These are phyloP conservation scores for Xylaria sp. DNA, from an alignment of 2,329 filamentous ascomycete genomes.

Conservation along the genomic window DNA sequence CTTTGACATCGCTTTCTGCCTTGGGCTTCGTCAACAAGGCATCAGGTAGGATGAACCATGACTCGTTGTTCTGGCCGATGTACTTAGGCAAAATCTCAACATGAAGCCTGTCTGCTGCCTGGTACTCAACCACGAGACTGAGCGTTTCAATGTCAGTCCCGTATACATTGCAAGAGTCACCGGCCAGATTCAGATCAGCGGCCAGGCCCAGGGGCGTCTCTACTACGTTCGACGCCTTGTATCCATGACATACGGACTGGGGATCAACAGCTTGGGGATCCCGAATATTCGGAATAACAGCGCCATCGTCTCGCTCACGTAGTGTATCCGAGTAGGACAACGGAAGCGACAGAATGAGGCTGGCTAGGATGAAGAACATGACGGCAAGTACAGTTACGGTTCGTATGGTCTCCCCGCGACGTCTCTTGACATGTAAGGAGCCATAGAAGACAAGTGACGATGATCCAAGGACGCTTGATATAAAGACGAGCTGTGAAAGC, in stretches of 20 bases:
- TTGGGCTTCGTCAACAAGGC: slow-evolving; percentile 68
- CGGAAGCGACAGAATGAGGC: slow-evolving; percentile 22
- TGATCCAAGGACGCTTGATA: slow-evolving; percentile 40
- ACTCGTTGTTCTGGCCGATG: slow-evolving; percentile 68
- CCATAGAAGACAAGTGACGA: slow-evolving; percentile 35
- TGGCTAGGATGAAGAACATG: slow-evolving; percentile 29
- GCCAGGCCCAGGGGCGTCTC: slow-evolving; percentile 67
- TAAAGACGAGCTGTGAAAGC: slow-evolving; percentile 39
- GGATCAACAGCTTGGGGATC: slow-evolving; percentile 72
- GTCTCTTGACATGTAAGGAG: slow-evolving; percentile 30
- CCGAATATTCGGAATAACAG: slow-evolving; percentile 70
- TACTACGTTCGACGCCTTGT: slow-evolving; percentile 70
- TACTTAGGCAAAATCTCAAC: slow-evolving; percentile 76
- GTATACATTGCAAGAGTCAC: slow-evolving; percentile 78
- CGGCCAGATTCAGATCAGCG: slow-evolving; percentile 76
- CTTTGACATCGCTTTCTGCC: slow-evolving; percentile 53
- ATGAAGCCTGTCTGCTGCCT: slow-evolving; percentile 72
- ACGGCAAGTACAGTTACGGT: slow-evolving; percentile 26
- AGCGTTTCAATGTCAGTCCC: slow-evolving; percentile 78
- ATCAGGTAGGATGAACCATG: slow-evolving; percentile 75
- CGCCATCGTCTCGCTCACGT: slow-evolving; percentile 56
- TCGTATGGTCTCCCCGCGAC: slow-evolving; percentile 19
- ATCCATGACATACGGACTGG: slow-evolving; percentile 75
- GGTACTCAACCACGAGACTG: slow-evolving; percentile 74
- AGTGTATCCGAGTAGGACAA: slow-evolving; percentile 21